Evolutionary conservation across 2,329 filamentous ascomycete genomes (phyloP).

Genomic region (Fusarium beomiforme): DNA sequence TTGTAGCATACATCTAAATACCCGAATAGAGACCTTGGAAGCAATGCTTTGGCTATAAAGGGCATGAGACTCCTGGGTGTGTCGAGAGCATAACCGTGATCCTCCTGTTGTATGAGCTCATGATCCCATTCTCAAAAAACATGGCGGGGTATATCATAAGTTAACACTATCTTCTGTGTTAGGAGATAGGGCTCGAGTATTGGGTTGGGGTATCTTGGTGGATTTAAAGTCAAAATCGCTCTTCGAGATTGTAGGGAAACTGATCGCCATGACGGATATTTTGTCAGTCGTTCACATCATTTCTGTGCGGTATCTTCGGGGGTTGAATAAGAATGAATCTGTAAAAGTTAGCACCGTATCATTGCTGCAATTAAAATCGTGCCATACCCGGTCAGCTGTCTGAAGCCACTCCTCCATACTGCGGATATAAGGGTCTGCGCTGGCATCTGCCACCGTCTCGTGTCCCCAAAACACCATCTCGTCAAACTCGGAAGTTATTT

Average conservation of each 20-base stretch:
- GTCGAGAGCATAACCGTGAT: neutral
- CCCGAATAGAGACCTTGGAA: neutral
- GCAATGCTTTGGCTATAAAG: neutral
- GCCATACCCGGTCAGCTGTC: constrained; percentile 72
- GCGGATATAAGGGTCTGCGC: constrained; percentile 75
- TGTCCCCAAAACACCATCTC: constrained; percentile 87
- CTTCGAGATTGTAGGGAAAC: neutral
- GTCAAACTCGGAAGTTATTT: constrained; percentile 75
- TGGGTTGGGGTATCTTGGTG: neutral
- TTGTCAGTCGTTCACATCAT: neutral
- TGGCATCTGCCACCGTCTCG: constrained; percentile 70
- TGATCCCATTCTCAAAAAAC: neutral
- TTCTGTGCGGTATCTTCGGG: neutral
- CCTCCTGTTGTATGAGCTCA: neutral
- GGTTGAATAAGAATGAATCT: constrained; percentile 40
- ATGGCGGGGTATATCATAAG: neutral
- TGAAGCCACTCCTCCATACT: constrained; percentile 83
- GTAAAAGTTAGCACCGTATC: constrained; percentile 4
- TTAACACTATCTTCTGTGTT: neutral
- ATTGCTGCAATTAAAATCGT: neutral
- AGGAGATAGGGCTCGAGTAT: neutral
- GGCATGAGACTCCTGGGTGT: neutral
- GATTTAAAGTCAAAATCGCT: neutral
- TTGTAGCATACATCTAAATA: neutral
- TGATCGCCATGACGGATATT: neutral